Evolutionary conservation across 2,329 filamentous ascomycete genomes (phyloP), one percentile per base, ranked within the genome.

Genomic region (Colletotrichum viniferum): DNA sequence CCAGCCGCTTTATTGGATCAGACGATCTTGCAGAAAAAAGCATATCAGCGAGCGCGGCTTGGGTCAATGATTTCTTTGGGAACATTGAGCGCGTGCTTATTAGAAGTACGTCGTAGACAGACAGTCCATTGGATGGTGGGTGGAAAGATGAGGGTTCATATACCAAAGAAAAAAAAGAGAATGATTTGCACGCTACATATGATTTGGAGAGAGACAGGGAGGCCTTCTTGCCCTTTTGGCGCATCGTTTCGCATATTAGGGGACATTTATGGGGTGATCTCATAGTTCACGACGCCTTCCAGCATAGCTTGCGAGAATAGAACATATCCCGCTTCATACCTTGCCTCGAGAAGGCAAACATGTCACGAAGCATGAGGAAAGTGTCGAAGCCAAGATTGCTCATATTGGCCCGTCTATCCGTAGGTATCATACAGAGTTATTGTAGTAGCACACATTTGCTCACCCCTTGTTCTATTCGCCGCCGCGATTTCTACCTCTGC

Each of bases 341-440:
- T 48, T 21, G 43, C n/a, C n/a, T 3, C 36, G 21, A n/a, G 32
- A 58, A 28, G 26, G 14, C 34, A 24, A 43, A n/a, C 9, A 36
- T 6, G 32, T 34, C 28, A 62, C n/a, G 7, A 62, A 63, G 24
- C 18, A 21, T 3, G 12, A 62, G 4, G 4, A 21, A 24, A 62
- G 30, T 9, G 30, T 43, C 52, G 58, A 65, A 75, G 71, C 71
- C 74, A 76, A 74, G 52, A 32, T 74, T 70, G 24, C 64, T 76
- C 73, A 73, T 52, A 26, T 70, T 78, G 78, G 77, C 80, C 77
- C 67, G 69, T 83, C 81, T 82, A 81, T 79, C 77, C 74, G 76
- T 78, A 79, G 76, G 72, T 80, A 81, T 80, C 80, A 81, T 82
- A 82, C 81, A 83, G 78, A 78, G 78, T 77, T 69, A n/a, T 58